Base-by-base conservation (phyloP, 495 filamentous ascomycete species). In the Xylaria cubensis region DNA sequence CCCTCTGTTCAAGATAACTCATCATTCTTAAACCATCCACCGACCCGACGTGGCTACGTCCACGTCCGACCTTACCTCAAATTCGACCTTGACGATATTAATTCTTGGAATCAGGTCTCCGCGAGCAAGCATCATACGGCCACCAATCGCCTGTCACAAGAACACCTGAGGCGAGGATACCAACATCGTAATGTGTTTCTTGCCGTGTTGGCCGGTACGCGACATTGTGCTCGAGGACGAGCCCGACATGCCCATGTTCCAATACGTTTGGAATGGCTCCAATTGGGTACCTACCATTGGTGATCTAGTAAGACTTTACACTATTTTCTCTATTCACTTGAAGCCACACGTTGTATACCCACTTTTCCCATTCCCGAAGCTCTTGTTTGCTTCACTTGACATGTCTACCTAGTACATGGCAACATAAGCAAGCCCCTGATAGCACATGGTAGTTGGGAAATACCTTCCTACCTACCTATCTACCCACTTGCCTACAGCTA, bases 131-230 rank as follows among this genome's bases (percentile, higher is more conserved):
- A 42, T 17, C 39, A 26, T 21, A 3, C 21, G 4, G n/a, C n/a
- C n/a, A 61, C 21, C 10, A 44, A 42, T 44, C 10, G 19, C 19
- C n/a, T 29, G 19, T 53, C 24, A 17, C 64, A 15, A 13, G 29
- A 53, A 53, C 15, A n/a, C 19, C 24, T 42, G 6, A 19, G 48
- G 56, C 19, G n/a, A 32, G 8, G 34, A 21, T 2, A 15, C 19
- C 48, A 26, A 26, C 7, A 44, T 29, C 24, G 24, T 44, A 3
- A 72, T 72, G 70, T 72, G 70, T 44, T 86, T 83, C 69, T 63
- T 84, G 36, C 81, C 82, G 17, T 86, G 82, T 65, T 86, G 81
- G 74, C 77, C 81, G 0, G 82, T 84, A 61, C 73, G 80, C 21
- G 81, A 86, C 44, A 73, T 81, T 59, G 75, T 81, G 42, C 72